Evolutionary conservation across 1,284 basidiomycete species (phyloP).

Genomic region (Dichomitus squalens): DNA sequence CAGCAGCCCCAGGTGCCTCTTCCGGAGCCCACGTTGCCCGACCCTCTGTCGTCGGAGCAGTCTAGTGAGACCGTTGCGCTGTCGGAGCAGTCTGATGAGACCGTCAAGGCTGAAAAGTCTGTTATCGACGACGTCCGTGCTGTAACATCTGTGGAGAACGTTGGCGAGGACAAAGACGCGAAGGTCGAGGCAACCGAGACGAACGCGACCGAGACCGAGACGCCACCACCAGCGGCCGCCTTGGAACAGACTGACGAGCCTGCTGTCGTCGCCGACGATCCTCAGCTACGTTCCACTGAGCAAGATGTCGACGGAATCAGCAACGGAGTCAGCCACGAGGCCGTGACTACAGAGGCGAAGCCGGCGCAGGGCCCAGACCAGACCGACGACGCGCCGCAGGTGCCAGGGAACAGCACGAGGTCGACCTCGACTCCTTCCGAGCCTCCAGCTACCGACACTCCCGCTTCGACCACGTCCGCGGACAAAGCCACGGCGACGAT

Average conservation of each 20-base stretch:
- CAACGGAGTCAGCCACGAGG: too few species aligned
- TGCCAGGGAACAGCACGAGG: not conserved
- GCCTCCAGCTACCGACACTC: not conserved
- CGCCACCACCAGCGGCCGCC: too few species aligned
- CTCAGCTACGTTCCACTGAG: too few species aligned
- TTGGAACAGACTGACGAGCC: too few species aligned
- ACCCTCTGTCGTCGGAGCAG: not conserved
- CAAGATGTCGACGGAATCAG: too few species aligned
- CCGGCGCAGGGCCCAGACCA: too few species aligned
- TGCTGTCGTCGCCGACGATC: too few species aligned
- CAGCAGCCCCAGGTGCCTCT: not conserved
- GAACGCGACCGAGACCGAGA: not conserved
- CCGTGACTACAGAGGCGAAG: too few species aligned
- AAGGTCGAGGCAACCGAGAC: not conserved
- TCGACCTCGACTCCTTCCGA: too few species aligned
- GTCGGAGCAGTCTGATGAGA: too few species aligned
- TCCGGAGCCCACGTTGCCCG: not conserved
- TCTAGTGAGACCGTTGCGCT: not conserved
- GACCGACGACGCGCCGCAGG: too few species aligned
- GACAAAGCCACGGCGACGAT: not conserved
- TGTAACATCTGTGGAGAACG: not conserved
- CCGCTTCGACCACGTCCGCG: not conserved
- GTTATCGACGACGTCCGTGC: too few species aligned
- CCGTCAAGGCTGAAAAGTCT: not conserved
- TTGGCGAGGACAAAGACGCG: not conserved